These are phyloP conservation scores for Podosphaera xanthii DNA, from an alignment of 2,329 filamentous ascomycete species.

Conservation along the genomic window DNA sequence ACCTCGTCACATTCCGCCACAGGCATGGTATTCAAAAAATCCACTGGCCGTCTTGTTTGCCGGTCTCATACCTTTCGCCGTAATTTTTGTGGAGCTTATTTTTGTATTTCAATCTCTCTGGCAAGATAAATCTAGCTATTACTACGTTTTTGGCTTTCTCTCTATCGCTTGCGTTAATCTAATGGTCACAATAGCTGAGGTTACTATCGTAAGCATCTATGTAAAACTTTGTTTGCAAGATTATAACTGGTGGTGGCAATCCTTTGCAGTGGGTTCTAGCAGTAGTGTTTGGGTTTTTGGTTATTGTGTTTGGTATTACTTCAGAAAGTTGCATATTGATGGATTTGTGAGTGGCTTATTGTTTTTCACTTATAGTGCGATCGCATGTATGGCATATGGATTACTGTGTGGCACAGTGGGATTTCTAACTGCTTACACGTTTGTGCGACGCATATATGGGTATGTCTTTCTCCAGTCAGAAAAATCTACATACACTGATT, in stretches of 20 bases:
- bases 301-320: conserved; percentile 71
- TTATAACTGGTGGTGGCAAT: conserved; percentile 85
- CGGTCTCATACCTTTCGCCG: conserved; percentile 62
- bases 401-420: conserved; percentile 65
- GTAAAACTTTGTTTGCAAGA: conserved; percentile 67
- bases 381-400: conserved; percentile 63
- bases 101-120: conserved; percentile 74
- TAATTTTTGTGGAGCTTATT: conserved; percentile 69
- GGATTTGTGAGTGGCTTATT: conserved; percentile 59
- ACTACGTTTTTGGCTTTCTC: conserved; percentile 77
- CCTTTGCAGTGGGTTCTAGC: conserved; percentile 55
- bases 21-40: conserved; percentile 51
- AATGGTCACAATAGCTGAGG: conserved; percentile 56
- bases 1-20: conserved; percentile 49
- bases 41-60: conserved; percentile 44
- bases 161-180: conserved; percentile 51
- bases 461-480: conserved; percentile 21
- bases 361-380: conserved; percentile 68
- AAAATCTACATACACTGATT: neutral
- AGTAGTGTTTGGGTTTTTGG: conserved; percentile 62
- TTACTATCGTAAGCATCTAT: conserved; percentile 66
- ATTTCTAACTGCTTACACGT: conserved; percentile 64
- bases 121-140: conserved; percentile 80
- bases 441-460: conserved; percentile 66
- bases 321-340: conserved; percentile 55